A percentile compares a stretch with the other conserved stretches of the same genome.
These are phyloP conservation scores for Leishmania turanica DNA, from an alignment of 208 protist species.

Conservation along the genomic window DNA sequence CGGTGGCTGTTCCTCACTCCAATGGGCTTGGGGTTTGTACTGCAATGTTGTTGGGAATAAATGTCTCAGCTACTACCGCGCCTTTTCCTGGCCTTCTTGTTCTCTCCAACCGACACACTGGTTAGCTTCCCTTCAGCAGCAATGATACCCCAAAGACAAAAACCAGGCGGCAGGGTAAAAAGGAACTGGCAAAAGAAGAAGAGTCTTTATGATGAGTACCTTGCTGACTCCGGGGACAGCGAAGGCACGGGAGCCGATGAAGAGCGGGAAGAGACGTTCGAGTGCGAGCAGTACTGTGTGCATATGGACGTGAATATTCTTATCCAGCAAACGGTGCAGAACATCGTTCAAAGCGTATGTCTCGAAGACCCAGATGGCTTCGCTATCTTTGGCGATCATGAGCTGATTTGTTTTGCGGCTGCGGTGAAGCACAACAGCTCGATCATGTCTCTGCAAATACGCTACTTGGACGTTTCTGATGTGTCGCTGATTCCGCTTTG, in stretches of 20 bases:
- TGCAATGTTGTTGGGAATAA: background rate
- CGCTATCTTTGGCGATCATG: slow-evolving; percentile 64
- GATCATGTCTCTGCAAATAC: slow-evolving; percentile 82
- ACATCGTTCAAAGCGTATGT: slow-evolving; percentile 75
- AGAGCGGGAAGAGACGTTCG: slow-evolving; percentile 38
- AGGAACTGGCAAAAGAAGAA: slow-evolving; percentile 31
- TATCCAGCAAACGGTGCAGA: slow-evolving; percentile 78
- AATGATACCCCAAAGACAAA: slow-evolving; percentile 7
- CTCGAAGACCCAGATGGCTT: slow-evolving; percentile 67
- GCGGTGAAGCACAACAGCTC: slow-evolving; percentile 82
- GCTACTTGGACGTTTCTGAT: slow-evolving; percentile 78
- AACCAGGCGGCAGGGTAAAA: slow-evolving; percentile 10
- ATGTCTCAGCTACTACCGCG: background rate
- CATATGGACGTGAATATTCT: slow-evolving; percentile 84
- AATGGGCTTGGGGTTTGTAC: background rate
- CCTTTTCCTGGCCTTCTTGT: slow-evolving; percentile 2
- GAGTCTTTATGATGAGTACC: slow-evolving; percentile 68
- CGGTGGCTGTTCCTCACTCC: background rate
- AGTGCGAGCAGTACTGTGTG: slow-evolving; percentile 58
- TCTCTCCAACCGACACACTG: background rate
- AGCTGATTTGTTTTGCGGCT: slow-evolving; percentile 78
- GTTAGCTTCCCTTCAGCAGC: slow-evolving; percentile 1
- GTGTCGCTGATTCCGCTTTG: slow-evolving; percentile 78
- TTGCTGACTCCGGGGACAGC: slow-evolving; percentile 75
- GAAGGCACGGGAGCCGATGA: slow-evolving; percentile 22